A percentile compares a stretch with the other conserved stretches of the same genome.
Conservation (phyloP, 495 filamentous ascomycete species). For the Penicillium desertorum region DNA sequence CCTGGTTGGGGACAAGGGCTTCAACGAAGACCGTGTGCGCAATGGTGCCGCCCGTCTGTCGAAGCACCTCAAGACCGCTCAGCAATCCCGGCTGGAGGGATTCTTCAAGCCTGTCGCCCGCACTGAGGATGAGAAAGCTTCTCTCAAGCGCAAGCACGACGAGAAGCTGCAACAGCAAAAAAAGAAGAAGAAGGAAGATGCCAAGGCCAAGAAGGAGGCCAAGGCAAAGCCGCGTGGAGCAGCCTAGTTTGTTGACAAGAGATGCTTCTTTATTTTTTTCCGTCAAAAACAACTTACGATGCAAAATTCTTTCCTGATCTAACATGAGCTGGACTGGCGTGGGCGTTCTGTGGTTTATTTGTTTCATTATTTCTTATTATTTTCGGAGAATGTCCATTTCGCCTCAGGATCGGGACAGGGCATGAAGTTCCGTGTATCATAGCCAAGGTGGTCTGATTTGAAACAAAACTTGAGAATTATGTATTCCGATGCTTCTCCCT, state of each 20-base stretch:
- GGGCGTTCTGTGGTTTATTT: constrained; percentile 16
- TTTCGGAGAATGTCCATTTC: constrained; percentile 3
- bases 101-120: constrained; percentile 96
- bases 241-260: constrained; percentile 27
- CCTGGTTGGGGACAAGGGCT: constrained; percentile 90
- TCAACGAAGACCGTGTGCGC: constrained; percentile 90
- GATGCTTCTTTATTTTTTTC: neutral
- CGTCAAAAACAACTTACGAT: constrained; percentile 1
- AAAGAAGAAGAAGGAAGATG: constrained; percentile 88
- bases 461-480: neutral
- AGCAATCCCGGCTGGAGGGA: constrained; percentile 90
- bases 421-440: constrained; percentile 22
- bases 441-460: constrained; percentile 12
- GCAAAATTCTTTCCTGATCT: constrained; percentile 8
- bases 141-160: constrained; percentile 87
- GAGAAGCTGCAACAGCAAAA: constrained; percentile 85
- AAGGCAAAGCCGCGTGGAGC: constrained; percentile 84
- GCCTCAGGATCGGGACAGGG: constrained; percentile 5
- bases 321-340: constrained; percentile 14
- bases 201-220: constrained; percentile 81
- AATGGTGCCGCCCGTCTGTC: constrained; percentile 69
- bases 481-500: neutral
- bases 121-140: constrained; percentile 77
- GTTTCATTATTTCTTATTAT: constrained; percentile 8
- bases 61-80: constrained; percentile 85